A percentile compares a stretch with the other conserved stretches of the same genome.
These are phyloP conservation scores for Phytopythium chamaehyphon DNA, from an alignment of 352 stramenopile species.

Conservation along the genomic window DNA sequence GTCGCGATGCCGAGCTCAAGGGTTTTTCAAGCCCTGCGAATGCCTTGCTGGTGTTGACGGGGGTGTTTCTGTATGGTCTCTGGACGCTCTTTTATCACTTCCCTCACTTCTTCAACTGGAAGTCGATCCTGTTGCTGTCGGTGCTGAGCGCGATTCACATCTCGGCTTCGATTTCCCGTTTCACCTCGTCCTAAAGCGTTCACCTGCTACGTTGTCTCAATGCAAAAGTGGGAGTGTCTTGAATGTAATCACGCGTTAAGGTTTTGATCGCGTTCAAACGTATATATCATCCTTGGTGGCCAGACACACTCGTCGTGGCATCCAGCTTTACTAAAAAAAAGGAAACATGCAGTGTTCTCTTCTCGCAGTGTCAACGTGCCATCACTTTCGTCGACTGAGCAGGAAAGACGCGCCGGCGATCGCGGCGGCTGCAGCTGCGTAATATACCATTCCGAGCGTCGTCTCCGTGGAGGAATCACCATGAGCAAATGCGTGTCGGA, in stretches of 20 bases:
- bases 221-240: no score
- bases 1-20: conserved; percentile 44
- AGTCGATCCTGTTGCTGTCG: conserved; percentile 59
- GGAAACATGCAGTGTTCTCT: background rate
- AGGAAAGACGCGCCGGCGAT: conserved; percentile 80
- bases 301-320: no score
- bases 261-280: no score
- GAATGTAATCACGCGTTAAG: no score
- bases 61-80: conserved; percentile 60
- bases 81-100: conserved; percentile 83
- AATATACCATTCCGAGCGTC: conserved; percentile 72
- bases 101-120: conserved; percentile 75
- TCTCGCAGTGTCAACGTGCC: background rate
- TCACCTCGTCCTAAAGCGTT: conserved; percentile 24
- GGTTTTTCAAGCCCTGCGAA: conserved; percentile 48
- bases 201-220: no score
- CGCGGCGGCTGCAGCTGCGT: conserved; percentile 66
- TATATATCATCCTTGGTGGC: no score
- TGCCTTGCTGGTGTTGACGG: conserved; percentile 56
- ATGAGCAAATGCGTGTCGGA: conserved; percentile 36
- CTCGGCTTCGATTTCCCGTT: conserved; percentile 45
- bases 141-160: conserved; percentile 61
- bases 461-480: conserved; percentile 28
- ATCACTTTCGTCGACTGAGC: conserved; percentile 63
- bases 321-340: background rate